phyloP scores from a whole-genome alignment of 2,329 filamentous ascomycete genomes.

The Dothistroma pini region DNA sequence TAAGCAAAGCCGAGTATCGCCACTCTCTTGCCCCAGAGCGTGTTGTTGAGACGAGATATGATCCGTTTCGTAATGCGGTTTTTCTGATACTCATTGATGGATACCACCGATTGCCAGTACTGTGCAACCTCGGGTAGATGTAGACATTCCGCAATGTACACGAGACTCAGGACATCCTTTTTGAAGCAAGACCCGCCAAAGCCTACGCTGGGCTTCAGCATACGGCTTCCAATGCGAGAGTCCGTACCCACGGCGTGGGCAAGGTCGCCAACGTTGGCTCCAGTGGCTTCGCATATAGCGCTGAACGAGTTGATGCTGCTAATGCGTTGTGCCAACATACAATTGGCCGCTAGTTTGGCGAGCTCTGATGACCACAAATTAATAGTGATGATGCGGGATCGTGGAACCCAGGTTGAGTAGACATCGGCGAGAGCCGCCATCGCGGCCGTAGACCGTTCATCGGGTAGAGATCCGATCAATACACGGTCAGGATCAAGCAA shows the following conservation, averaged over 20 bases:
- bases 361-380: slow-evolving; percentile 77
- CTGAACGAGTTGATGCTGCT: slow-evolving; percentile 77
- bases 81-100: slow-evolving; percentile 73
- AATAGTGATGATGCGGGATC: slow-evolving; percentile 63
- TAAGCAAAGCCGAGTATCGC: slow-evolving; percentile 71
- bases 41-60: slow-evolving; percentile 64
- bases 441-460: slow-evolving; percentile 57
- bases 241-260: slow-evolving; percentile 63
- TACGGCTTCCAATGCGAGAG: slow-evolving; percentile 66
- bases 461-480: slow-evolving; percentile 66
- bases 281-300: slow-evolving; percentile 73
- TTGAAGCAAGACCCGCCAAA: slow-evolving; percentile 80
- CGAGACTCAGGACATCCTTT: slow-evolving; percentile 72
- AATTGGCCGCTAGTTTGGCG: slow-evolving; percentile 74
- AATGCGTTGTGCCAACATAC: slow-evolving; percentile 75
- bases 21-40: slow-evolving; percentile 66
- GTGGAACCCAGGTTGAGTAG: slow-evolving; percentile 68
- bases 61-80: slow-evolving; percentile 65
- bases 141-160: slow-evolving; percentile 68
- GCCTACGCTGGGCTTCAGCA: slow-evolving; percentile 70
- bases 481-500: slow-evolving; percentile 69
- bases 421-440: slow-evolving; percentile 61
- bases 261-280: slow-evolving; percentile 72
- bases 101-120: slow-evolving; percentile 71
- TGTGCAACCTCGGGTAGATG: slow-evolving; percentile 67